Evolutionary conservation across 1,139 yeast species (phyloP), one percentile per base, ranked within the genome.

Genomic region (Debaryomycetaceae sp.): DNA sequence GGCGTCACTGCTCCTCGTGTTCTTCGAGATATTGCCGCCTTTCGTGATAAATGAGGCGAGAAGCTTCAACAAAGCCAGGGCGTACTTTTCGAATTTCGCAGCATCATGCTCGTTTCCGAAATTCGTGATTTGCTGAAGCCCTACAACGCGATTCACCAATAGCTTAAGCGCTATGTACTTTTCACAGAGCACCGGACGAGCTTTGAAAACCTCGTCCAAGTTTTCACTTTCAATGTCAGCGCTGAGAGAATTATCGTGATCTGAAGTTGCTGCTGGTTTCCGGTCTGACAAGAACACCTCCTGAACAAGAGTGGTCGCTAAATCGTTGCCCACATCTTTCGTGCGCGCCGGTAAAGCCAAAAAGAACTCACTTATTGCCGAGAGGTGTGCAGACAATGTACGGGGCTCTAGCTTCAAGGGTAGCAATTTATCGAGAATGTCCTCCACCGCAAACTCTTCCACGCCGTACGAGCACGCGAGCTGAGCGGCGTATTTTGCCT

Each of bases 1-100:
- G n/a, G 78, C 74, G 8, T 18, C 43, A n/a, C 55, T 62, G 11
- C 58, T 51, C 4, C 51, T 54, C 4, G 63, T 43, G 26, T 60
- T 59, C 16, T 63, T 62, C 3, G 77, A 71, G 16, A 86, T 67
- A 44, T 86, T 95, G n/a, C 95, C 95, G 27, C 81, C 80, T 47
- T 79, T 79, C 3, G 77, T 73, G 27, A 86, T 71, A 21, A 81
- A 57, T 2, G 87, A 73, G 25, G 71, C 60, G 25, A 85, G 60
- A 24, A 83, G 54, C 39, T 79, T 81, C 35, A 83, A 52, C 0
- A 81, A 74, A 6, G 87, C 85, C 31, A 64, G 71, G 1, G 80
- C 73, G 22, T 48, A 49, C 14, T 44, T 41, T 4, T 40, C 35
- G 55, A 59, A 49, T 37, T 39, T 56, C 36, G 19, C 32, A 47